Evolutionary conservation across 768 basidiomycete genomes (phyloP), one percentile per base, ranked within the genome.

Genomic region (Lactarius evosmus): DNA sequence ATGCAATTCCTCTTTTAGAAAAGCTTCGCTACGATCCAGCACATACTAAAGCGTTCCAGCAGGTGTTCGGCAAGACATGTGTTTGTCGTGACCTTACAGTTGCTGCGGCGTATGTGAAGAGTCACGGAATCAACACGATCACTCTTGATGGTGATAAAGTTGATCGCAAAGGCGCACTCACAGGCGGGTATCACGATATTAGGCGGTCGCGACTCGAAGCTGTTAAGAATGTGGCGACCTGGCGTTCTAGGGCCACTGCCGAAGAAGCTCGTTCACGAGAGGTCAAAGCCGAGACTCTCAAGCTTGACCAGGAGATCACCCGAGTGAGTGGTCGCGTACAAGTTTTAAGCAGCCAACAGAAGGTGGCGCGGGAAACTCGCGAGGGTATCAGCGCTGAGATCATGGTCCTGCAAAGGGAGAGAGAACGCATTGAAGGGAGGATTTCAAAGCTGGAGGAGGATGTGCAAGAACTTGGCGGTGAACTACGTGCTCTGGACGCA

Each of bases 101-200:
- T 67, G 95, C 95, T 27, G 92, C 94, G 7, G 91, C 92, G 9
- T 98, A 97, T 74, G 93, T 95, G 56, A 90, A 96, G 74, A 91
- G 88, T 69, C 95, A 98, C 72, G 88, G 88, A 1, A 89, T 98
- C 72, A 98, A 96, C 76, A 95, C 94, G 25, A 98, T 98, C 75
- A 99, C 97, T 1, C 83, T 97, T 41, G 95, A 96, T 69, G 97
- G 97, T 55, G 97, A 99, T 79, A 94, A 93, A 72, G 95, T 96
- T 58, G 97, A 99, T 73, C 84, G 95, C 57, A 98, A 96, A 73
- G 97, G 97, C 66, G 87, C 95, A 2, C 76, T 99, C 54, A 98
- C 95, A 0, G 97, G 97, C 61, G 97, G 97, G 0, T 99, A 91
- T 75, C 91, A 98, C 74, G 97, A 98, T 73, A 80, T 94, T 29